Evolutionary conservation across 2,329 filamentous ascomycete genomes (phyloP).

Genomic region (Monascus ruber): DNA sequence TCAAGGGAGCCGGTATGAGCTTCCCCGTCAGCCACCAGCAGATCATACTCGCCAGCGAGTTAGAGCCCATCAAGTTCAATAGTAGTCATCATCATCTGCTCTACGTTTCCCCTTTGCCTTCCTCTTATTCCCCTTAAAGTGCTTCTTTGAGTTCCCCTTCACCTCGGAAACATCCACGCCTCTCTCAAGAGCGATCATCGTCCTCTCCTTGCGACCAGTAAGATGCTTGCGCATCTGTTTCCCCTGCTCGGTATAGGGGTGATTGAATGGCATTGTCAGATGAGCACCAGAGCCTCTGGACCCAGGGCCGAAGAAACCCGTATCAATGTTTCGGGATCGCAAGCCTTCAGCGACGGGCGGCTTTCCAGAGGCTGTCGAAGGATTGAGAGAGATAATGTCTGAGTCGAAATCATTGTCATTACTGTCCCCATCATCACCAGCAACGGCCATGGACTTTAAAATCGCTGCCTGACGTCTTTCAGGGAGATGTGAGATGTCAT

Average conservation of each 20-base stretch:
- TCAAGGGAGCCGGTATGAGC: too few species aligned
- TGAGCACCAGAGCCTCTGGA: constrained; percentile 50
- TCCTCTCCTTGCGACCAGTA: constrained; percentile 67
- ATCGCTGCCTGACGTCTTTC: constrained; percentile 61
- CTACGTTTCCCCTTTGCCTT: background rate
- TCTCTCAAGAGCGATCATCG: constrained; percentile 72
- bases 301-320: constrained; percentile 69
- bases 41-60: too few species aligned
- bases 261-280: constrained; percentile 70
- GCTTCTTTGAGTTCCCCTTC: constrained; percentile 66
- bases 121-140: constrained; percentile 28
- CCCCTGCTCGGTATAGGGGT: constrained; percentile 80
- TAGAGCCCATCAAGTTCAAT: background rate
- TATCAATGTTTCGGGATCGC: constrained; percentile 71
- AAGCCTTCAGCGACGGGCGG: constrained; percentile 45
- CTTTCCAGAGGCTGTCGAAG: constrained; percentile 6
- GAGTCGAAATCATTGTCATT: constrained; percentile 22
- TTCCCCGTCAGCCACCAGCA: too few species aligned
- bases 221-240: constrained; percentile 60
- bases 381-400: constrained; percentile 8
- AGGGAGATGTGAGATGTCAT: constrained; percentile 71
- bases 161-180: constrained; percentile 75
- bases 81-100: background rate
- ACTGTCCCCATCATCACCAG: constrained; percentile 29
- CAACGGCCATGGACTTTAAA: constrained; percentile 21